phyloP scores from a whole-genome alignment of 805 yeast species.

The Brettanomyces bruxellensis region DNA sequence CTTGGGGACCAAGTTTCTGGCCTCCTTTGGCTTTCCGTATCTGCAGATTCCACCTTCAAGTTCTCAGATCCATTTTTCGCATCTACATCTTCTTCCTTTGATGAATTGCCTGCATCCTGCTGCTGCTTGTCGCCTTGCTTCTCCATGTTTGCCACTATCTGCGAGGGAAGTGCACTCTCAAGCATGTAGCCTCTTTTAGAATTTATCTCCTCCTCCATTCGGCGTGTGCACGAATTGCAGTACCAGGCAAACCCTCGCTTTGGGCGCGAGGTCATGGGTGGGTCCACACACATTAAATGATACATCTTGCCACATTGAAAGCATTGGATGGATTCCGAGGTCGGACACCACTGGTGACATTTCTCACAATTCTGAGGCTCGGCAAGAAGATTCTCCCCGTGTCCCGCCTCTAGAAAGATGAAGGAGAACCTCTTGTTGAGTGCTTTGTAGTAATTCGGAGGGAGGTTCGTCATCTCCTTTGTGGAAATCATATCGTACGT shows the following conservation, averaged over 20 bases:
- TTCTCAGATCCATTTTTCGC: too few relatives aligned
- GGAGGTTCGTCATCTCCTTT: conserved; percentile 42
- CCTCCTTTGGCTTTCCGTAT: too few relatives aligned
- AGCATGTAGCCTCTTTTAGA: conserved; percentile 28
- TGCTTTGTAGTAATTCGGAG: conserved; percentile 52
- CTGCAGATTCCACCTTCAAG: too few relatives aligned
- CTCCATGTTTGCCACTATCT: conserved; percentile 7
- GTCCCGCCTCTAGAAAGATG: conserved; percentile 64
- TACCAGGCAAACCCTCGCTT: conserved; percentile 87
- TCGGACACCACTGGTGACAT: conserved; percentile 81
- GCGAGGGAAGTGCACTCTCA: conserved; percentile 20
- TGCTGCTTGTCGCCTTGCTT: neutral
- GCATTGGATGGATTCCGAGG: conserved; percentile 67
- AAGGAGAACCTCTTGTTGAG: conserved; percentile 60
- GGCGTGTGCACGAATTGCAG: conserved; percentile 69
- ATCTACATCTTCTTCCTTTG: too few relatives aligned
- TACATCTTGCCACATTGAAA: conserved; percentile 63
- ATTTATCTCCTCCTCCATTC: conserved; percentile 35
- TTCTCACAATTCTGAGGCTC: conserved; percentile 62
- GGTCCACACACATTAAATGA: conserved; percentile 80
- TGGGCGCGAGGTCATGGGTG: conserved; percentile 73
- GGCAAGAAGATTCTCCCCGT: conserved; percentile 51
- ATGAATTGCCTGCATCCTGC: neutral
- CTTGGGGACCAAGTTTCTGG: conserved; percentile 24
- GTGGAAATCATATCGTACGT: conserved; percentile 76